These are phyloP conservation scores for Termitomyces titanicus DNA, from an alignment of 768 basidiomycete genomes.

Conservation along the genomic window DNA sequence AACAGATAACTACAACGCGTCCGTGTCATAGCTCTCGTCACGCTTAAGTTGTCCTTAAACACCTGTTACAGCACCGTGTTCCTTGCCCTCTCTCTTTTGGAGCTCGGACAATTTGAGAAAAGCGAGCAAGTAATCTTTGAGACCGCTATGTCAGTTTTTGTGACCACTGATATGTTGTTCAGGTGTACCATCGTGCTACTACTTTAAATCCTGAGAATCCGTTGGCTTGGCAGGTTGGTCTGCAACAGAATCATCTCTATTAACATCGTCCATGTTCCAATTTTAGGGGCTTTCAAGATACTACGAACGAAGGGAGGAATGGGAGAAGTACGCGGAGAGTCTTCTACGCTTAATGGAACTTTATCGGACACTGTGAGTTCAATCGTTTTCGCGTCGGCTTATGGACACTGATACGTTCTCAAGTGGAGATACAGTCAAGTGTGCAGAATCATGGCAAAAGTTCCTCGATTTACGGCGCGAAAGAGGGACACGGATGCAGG, in stretches of 20 bases:
- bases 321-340: constrained; percentile 52
- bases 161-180: constrained; percentile 13
- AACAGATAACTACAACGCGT: constrained; percentile 86
- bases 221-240: constrained; percentile 80
- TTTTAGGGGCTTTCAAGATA: constrained; percentile 69
- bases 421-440: constrained; percentile 75
- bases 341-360: constrained; percentile 56
- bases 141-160: background rate
- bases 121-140: constrained; percentile 78
- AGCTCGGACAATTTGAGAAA: constrained; percentile 63
- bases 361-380: constrained; percentile 54
- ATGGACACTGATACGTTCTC: background rate
- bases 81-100: constrained; percentile 73
- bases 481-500: constrained; percentile 55
- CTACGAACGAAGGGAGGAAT: constrained; percentile 61
- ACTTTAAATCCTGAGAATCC: constrained; percentile 61
- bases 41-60: background rate
- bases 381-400: background rate
- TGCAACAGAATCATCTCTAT: background rate
- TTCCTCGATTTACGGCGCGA: constrained; percentile 59
- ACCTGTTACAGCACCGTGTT: constrained; percentile 67
- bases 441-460: constrained; percentile 79
- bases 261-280: background rate
- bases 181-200: constrained; percentile 82
- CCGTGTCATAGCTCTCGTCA: constrained; percentile 25